Evolutionary conservation across 2,329 filamentous ascomycete genomes (phyloP), one percentile per base, ranked within the genome.

Genomic region (Diaporthe destruens): DNA sequence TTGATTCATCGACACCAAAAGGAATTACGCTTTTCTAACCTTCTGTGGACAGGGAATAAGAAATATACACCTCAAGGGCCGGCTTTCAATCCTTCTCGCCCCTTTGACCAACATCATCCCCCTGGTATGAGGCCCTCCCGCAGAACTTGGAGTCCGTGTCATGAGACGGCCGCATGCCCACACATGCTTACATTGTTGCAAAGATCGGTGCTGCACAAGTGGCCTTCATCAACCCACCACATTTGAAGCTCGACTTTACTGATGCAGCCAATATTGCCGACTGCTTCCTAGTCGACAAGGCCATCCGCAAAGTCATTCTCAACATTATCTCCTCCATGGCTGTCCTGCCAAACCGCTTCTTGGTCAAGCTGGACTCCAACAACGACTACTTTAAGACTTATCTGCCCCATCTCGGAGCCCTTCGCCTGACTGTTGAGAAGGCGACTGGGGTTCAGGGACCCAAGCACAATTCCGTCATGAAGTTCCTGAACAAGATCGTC

Each of bases 321-420:
- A 77, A 78, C 76, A 83, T 86, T 76, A 84, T 87, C 71, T 77
- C 78, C 14, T 80, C 81, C 73, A 85, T 87, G 82, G 80, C 81
- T 6, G 84, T 85, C 6, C 82, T 87, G 14, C 85, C 85, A 11
- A 87, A 87, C 76, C 85, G 85, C 59, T 85, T 82, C 78, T 81
- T 86, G 16, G 82, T 86, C 76, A 87, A 86, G 77, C 80, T 87
- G 9, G 84, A 85, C 76, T 71, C 77, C 72, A 81, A 80, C 73
- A 84, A 81, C 76, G 85, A 87, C 79, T 87, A 82, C 77, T 86
- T 87, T 81, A 82, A 82, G 77, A 84, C 85, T 0, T 85, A 84
- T 78, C 80, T 85, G 59, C 82, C 81, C 20, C 82, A 83, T 29
- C 75, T 82, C 6, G 85, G 85, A 56, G 78, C 83, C 7, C 74